A percentile compares a stretch with the other conserved stretches of the same genome.
Evolutionary conservation across 805 yeast genomes (phyloP).

Genomic region (Sugiyamaella smithiae): DNA sequence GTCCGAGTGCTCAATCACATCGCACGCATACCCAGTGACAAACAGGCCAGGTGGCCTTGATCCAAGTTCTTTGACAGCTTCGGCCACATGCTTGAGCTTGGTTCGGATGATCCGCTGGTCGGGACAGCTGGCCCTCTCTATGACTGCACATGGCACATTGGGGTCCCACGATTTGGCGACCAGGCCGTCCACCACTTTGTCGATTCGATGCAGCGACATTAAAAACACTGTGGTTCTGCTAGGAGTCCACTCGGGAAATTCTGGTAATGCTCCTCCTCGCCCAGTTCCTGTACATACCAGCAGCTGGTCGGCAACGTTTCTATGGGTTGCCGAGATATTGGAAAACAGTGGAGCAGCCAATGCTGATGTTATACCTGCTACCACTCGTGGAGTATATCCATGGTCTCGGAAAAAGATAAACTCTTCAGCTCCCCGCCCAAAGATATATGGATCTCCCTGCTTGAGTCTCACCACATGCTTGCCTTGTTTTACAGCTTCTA

Average conservation of each 20-base stretch:
- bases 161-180: conserved; percentile 64
- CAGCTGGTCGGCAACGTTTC: conserved; percentile 90
- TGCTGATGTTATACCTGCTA: conserved; percentile 90
- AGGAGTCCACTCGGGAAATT: conserved; percentile 66
- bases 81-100: conserved; percentile 59
- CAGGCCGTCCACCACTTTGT: conserved; percentile 34
- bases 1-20: conserved; percentile 40
- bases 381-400: conserved; percentile 69
- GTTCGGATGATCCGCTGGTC: conserved; percentile 87
- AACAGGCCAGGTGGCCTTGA: conserved; percentile 91
- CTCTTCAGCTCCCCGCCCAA: conserved; percentile 97
- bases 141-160: conserved; percentile 73
- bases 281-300: conserved; percentile 95
- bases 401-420: conserved; percentile 60
- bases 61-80: conserved; percentile 72
- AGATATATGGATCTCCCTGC: conserved; percentile 96
- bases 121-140: conserved; percentile 90
- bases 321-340: conserved; percentile 84
- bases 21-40: conserved; percentile 77
- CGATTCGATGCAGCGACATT: conserved; percentile 81
- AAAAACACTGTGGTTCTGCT: conserved; percentile 81
- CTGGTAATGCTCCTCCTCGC: conserved; percentile 76
- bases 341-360: conserved; percentile 82
- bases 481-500: conserved; percentile 62
- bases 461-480: conserved; percentile 81